A percentile compares a stretch with the other conserved stretches of the same genome.
phyloP scores from a whole-genome alignment of 306 rosid species.

The Sicyos baderoa region DNA sequence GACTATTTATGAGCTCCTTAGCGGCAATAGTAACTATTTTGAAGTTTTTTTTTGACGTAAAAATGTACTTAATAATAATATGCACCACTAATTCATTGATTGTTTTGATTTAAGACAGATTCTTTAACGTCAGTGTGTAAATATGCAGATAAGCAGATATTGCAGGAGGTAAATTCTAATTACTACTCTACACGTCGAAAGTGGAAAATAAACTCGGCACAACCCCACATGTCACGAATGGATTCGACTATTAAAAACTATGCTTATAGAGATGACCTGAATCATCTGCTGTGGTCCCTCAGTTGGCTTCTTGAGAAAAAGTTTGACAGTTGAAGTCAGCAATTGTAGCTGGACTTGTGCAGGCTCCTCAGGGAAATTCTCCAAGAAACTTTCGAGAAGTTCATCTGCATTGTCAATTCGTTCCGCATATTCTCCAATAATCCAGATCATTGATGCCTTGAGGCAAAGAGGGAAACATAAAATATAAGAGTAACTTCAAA shows the following conservation, averaged over 20 bases:
- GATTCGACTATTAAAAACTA: conserved; percentile 2
- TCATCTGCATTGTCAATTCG: conserved; percentile 99
- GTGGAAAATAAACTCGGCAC: conserved; percentile 1
- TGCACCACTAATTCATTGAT: not conserved
- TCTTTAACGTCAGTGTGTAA: not conserved
- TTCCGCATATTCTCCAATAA: conserved; percentile 98
- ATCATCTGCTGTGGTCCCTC: conserved; percentile 99
- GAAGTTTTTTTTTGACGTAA: not conserved
- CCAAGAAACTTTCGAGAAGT: conserved; percentile 97
- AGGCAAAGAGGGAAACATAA: not conserved
- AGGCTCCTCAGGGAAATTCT: conserved; percentile 90
- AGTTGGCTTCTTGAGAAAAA: conserved; percentile 97
- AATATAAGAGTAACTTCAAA: not conserved
- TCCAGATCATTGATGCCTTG: conserved; percentile 99
- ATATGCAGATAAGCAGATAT: too few species aligned
- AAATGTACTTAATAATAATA: not conserved
- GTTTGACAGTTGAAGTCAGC: conserved; percentile 97
- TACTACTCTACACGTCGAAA: not conserved
- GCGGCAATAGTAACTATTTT: not conserved
- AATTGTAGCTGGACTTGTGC: conserved; percentile 95
- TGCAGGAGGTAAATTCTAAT: not conserved
- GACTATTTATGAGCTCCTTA: not conserved
- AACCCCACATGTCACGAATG: conserved; percentile 14
- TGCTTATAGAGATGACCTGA: conserved; percentile 44
- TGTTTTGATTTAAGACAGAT: not conserved